Evolutionary conservation across 345 rosid genomes (phyloP).

Genomic region (Noccaea bulbosa): DNA sequence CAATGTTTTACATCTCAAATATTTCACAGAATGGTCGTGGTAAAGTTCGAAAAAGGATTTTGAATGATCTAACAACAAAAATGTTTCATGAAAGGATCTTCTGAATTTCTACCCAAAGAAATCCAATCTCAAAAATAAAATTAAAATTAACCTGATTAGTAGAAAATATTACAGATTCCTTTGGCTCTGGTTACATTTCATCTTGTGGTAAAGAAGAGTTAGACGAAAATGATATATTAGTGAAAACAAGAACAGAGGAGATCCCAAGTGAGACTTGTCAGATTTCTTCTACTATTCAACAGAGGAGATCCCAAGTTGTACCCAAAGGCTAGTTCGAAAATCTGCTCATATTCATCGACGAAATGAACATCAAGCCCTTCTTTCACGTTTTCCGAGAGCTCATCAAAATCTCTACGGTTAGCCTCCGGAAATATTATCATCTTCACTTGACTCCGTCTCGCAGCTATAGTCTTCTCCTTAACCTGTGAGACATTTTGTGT

Average conservation of each 20-base stretch:
- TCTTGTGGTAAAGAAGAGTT: not conserved
- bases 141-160: not conserved
- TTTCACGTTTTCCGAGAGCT: slow-evolving; percentile 74
- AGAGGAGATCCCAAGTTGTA: slow-evolving; percentile 22
- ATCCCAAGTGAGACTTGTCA: not conserved
- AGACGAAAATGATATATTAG: not conserved
- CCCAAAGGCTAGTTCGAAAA: slow-evolving; percentile 62
- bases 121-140: not conserved
- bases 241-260: not conserved
- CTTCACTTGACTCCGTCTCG: slow-evolving; percentile 79
- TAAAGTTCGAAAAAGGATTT: no score
- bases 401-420: slow-evolving; percentile 78
- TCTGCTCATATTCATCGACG: slow-evolving; percentile 63
- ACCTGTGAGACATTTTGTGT: slow-evolving; percentile 51
- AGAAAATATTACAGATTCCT: not conserved
- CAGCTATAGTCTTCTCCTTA: slow-evolving; percentile 91
- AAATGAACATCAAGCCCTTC: slow-evolving; percentile 92
- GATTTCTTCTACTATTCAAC: not conserved
- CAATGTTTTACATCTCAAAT: no score
- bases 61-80: no score
- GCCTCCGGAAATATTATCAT: slow-evolving; percentile 78
- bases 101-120: not conserved
- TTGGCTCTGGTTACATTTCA: not conserved
- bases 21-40: no score
- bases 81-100: no score